Conservation (phyloP, 345 rosid genomes). For the Camelina neglecta region DNA sequence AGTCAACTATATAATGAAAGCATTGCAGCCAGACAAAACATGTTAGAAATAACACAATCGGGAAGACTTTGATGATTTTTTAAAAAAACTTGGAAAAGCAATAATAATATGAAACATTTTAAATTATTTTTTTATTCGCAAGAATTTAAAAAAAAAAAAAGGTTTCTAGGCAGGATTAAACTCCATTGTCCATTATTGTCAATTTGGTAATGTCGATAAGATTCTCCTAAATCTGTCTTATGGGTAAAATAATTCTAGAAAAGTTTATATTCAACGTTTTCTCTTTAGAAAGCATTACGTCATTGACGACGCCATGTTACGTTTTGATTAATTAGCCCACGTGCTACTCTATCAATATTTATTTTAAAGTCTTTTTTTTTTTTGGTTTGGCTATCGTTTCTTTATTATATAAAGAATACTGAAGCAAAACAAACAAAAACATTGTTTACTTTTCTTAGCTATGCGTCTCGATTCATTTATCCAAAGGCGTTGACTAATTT, state of each 20-base stretch:
- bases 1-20: too few species aligned
- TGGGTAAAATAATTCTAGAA: neutral
- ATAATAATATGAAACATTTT: neutral
- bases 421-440: neutral
- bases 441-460: conserved; percentile 14
- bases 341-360: neutral
- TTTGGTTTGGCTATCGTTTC: neutral
- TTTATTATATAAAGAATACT: too few species aligned
- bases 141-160: neutral
- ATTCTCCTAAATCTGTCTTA: neutral
- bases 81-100: neutral
- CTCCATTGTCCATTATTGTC: neutral
- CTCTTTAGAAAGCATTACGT: conserved; percentile 23
- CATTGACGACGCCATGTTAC: conserved; percentile 33
- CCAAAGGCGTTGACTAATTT: conserved; percentile 31
- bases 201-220: neutral
- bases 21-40: too few species aligned
- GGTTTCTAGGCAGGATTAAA: too few species aligned
- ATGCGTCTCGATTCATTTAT: conserved; percentile 25
- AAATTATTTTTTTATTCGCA: neutral
- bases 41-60: too few species aligned
- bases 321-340: conserved; percentile 23
- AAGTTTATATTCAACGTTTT: conserved; percentile 13
- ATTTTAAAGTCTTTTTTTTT: too few species aligned
- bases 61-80: too few species aligned